Percentiles rank a stretch among this genome's conserved stretches.
Conservation (phyloP, 2,329 filamentous ascomycete genomes). For the Esteya vermicola region DNA sequence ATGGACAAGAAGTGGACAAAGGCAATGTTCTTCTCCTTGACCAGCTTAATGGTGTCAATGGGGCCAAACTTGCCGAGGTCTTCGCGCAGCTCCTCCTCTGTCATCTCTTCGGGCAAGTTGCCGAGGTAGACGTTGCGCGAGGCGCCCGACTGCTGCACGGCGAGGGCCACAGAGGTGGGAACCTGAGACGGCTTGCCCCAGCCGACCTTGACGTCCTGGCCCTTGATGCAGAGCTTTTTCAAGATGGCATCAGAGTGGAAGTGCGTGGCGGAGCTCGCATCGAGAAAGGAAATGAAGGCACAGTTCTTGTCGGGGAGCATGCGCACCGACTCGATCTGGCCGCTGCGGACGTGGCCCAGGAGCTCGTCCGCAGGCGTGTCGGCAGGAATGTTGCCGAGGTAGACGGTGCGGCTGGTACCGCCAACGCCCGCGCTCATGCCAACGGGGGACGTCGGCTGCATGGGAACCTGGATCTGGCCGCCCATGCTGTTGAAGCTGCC, state of each 20-base stretch:
- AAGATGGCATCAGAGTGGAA: constrained; percentile 99
- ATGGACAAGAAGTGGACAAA: constrained; percentile 98
- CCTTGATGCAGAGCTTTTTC: constrained; percentile 98
- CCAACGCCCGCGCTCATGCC: constrained; percentile 67
- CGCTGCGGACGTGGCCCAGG: constrained; percentile 85
- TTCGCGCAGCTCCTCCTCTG: constrained; percentile 84
- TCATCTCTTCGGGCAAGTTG: constrained; percentile 78
- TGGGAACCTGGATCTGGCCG: constrained; percentile 43
- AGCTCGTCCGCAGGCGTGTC: constrained; percentile 97
- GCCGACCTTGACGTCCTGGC: constrained; percentile 98
- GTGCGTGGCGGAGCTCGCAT: constrained; percentile 93
- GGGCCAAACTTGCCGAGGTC: constrained; percentile 92
- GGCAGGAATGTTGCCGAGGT: constrained; percentile 94
- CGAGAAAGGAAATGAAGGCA: constrained; percentile 97
- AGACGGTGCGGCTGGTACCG: constrained; percentile 90
- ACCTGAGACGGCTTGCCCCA: constrained; percentile 99
- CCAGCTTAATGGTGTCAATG: constrained; percentile 95
- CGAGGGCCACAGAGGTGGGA: constrained; percentile 90
- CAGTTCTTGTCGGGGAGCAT: constrained; percentile 98
- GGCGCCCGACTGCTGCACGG: constrained; percentile 92
- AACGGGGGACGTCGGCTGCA: constrained; percentile 59
- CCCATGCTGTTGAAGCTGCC: constrained; percentile 54
- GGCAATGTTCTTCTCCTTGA: constrained; percentile 93
- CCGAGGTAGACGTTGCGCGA: constrained; percentile 96
- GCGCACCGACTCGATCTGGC: constrained; percentile 97